Conservation (phyloP, 208 protist genomes). For the Jaenimonas drosophilae region DNA sequence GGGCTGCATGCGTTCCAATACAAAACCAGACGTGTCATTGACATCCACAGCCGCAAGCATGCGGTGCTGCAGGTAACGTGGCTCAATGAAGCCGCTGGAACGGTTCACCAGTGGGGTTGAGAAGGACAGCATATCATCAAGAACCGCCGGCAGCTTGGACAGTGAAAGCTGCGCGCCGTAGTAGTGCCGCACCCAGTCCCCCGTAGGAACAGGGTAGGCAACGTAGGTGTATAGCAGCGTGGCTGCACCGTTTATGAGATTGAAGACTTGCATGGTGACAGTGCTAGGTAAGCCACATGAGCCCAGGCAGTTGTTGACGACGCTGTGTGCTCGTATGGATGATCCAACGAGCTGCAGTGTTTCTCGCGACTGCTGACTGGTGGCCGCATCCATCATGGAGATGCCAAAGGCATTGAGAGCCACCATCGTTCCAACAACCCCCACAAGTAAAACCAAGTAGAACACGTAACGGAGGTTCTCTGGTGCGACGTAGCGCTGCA, state of each 20-base stretch:
- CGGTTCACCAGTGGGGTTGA: constrained; percentile 3
- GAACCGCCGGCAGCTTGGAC: background rate
- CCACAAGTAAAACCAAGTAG: background rate
- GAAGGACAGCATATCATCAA: constrained; percentile 2
- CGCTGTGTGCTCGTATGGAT: background rate
- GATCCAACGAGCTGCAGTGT: background rate
- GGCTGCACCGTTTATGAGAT: background rate
- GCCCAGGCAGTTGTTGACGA: background rate
- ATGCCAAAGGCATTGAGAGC: background rate
- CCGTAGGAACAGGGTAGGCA: no score
- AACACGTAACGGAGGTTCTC: background rate
- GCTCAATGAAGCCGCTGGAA: background rate
- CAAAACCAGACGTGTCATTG: background rate
- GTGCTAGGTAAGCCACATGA: background rate
- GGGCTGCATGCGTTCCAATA: background rate
- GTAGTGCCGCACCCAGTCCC: constrained; percentile 2
- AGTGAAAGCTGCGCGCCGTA: background rate
- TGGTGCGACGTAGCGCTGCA: background rate
- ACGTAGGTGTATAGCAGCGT: background rate
- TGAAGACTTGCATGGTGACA: background rate
- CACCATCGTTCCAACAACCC: background rate
- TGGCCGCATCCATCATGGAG: background rate
- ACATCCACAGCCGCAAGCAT: background rate
- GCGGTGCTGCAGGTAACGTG: background rate
- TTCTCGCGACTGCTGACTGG: background rate